phyloP scores from a whole-genome alignment of 2,329 filamentous ascomycete genomes.

The Herpotrichia juniperi region DNA sequence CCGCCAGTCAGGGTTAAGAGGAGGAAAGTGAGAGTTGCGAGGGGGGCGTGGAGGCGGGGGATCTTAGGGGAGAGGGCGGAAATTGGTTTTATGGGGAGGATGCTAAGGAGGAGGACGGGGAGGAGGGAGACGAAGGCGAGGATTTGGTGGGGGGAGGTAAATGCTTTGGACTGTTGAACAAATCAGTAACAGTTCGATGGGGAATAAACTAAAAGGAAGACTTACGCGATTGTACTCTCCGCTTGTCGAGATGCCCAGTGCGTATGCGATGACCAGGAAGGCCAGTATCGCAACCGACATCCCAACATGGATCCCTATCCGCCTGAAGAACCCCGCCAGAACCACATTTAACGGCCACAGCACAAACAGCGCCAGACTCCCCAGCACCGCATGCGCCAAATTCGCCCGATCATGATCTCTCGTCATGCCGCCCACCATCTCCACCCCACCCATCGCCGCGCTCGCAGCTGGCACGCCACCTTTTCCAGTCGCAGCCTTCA shows the following conservation, averaged over 20 bases:
- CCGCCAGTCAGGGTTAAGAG: conserved; percentile 40
- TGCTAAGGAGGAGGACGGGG: conserved; percentile 30
- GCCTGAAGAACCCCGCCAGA: conserved; percentile 46
- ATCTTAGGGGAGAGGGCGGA: conserved; percentile 46
- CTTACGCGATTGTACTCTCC: conserved; percentile 48
- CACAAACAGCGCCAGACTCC: conserved; percentile 41
- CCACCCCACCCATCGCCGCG: conserved; percentile 26
- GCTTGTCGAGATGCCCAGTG: conserved; percentile 50
- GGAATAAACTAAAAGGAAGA: neutral
- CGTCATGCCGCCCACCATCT: conserved; percentile 23
- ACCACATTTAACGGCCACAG: conserved; percentile 40
- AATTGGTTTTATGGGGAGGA: conserved; percentile 30
- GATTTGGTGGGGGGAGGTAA: conserved; percentile 55
- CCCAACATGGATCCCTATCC: conserved; percentile 50
- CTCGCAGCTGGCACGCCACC: conserved; percentile 40
- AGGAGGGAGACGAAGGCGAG: conserved; percentile 57
- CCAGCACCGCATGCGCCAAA: conserved; percentile 38
- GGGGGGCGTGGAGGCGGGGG: conserved; percentile 43
- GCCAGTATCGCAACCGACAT: conserved; percentile 46
- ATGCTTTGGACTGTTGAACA: conserved; percentile 47
- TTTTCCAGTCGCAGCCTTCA: conserved; percentile 43
- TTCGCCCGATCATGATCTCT: conserved; percentile 35
- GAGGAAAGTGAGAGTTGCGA: conserved; percentile 50
- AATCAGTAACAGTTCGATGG: conserved; percentile 14
- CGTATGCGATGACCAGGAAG: conserved; percentile 46